These are phyloP conservation scores for Pichia kluyveri DNA, from an alignment of 805 yeast genomes.

Conservation along the genomic window DNA sequence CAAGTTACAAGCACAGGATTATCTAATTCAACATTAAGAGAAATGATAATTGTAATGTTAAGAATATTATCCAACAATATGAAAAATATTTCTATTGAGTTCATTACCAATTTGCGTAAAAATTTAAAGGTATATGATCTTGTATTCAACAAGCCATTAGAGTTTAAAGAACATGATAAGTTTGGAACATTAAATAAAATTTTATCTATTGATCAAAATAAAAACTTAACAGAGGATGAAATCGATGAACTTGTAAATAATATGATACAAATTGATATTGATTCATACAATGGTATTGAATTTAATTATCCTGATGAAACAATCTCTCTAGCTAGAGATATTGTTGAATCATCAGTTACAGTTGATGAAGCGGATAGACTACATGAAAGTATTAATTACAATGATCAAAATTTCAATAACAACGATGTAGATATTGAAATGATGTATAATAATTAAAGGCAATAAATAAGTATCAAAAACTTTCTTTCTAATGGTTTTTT, in stretches of 20 bases:
- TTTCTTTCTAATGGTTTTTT: no score
- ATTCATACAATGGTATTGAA: conserved; percentile 49
- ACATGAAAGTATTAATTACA: conserved; percentile 54
- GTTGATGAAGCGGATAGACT: conserved; percentile 75
- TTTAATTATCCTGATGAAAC: conserved; percentile 53
- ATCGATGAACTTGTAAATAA: conserved; percentile 24
- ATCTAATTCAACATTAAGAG: conserved; percentile 21
- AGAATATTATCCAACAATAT: conserved; percentile 25
- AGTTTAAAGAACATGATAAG: conserved; percentile 27
- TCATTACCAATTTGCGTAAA: conserved; percentile 16
- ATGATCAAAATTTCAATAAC: conserved; percentile 14
- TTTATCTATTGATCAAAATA: not conserved
- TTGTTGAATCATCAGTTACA: conserved; percentile 58
- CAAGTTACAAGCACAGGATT: conserved; percentile 20
- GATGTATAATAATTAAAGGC: not conserved
- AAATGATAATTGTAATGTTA: conserved; percentile 23
- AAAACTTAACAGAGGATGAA: conserved; percentile 10
- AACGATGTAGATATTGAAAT: conserved; percentile 8
- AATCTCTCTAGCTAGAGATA: conserved; percentile 61
- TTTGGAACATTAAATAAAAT: conserved; percentile 18
- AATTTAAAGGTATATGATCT: conserved; percentile 12
- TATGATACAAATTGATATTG: conserved; percentile 17
- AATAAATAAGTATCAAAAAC: no score
- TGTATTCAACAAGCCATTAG: conserved; percentile 18
- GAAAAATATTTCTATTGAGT: conserved; percentile 18